Evolutionary conservation across 2,329 filamentous ascomycete species (phyloP).

Genomic region (Aspergillus pseudotamarii): DNA sequence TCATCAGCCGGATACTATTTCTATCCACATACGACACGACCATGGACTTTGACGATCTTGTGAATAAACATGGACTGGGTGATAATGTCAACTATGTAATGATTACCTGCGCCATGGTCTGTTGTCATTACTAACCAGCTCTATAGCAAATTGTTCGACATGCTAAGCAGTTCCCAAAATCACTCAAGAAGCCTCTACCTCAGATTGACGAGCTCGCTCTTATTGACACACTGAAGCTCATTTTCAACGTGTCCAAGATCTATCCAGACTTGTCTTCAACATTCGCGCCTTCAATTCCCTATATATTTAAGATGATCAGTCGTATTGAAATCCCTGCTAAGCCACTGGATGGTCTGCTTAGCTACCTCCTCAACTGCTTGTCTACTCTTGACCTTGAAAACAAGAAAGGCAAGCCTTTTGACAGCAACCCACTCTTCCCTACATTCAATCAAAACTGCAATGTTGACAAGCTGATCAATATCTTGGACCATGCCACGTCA

Average conservation of each 20-base stretch:
- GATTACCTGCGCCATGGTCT: not conserved
- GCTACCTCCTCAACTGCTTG: slow-evolving; percentile 75
- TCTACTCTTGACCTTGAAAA: slow-evolving; percentile 73
- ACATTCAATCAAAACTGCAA: slow-evolving; percentile 61
- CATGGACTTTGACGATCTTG: slow-evolving; percentile 66
- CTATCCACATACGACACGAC: slow-evolving; percentile 76
- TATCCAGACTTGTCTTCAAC: slow-evolving; percentile 62
- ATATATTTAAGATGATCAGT: slow-evolving; percentile 70
- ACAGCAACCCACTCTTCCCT: slow-evolving; percentile 66
- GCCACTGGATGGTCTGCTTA: slow-evolving; percentile 73
- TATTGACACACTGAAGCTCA: slow-evolving; percentile 78
- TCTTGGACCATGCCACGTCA: slow-evolving; percentile 69
- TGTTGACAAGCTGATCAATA: slow-evolving; percentile 66
- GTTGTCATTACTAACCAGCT: slow-evolving; percentile 21
- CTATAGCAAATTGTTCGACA: slow-evolving; percentile 69
- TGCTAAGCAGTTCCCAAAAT: slow-evolving; percentile 57
- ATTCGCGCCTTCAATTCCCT: slow-evolving; percentile 70
- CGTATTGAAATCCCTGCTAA: slow-evolving; percentile 62
- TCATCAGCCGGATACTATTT: slow-evolving; percentile 77
- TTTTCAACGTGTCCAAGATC: slow-evolving; percentile 85
- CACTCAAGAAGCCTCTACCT: slow-evolving; percentile 35
- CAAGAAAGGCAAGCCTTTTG: slow-evolving; percentile 50
- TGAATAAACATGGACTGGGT: slow-evolving; percentile 67
- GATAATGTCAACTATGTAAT: slow-evolving; percentile 64
- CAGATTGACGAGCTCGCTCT: slow-evolving; percentile 75